Evolutionary conservation across 129 eudicot species (phyloP), one percentile per base, ranked within the genome.

Genomic region (Apium graveolens): DNA sequence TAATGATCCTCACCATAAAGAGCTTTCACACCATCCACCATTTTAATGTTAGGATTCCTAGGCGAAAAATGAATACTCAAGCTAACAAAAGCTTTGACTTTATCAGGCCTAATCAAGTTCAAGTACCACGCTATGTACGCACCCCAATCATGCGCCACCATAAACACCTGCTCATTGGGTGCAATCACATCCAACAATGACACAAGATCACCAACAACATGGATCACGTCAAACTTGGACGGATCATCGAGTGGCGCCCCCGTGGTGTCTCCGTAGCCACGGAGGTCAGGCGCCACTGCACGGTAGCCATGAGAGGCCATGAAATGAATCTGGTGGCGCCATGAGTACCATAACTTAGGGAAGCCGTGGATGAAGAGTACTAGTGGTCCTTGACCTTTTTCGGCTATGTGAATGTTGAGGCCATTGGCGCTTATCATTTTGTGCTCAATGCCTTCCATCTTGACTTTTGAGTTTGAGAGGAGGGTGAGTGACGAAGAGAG

Each of bases 371-470:
- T 1, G 48, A 70, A 70, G 2, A 70, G 46, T 0, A 38, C 48
- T 21, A 39, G 0, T 3, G 75, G 75, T 5, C 75, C 75, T 24
- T 70, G 46, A 3, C 75, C 75, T 10, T 70, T 70, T 38, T 38
- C 46, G 11, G 48, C 75, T 21, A 70, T 16, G 75, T 70, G 75
- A 9, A 70, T 70, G 49, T 38, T 70, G 27, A 38, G 49, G 46
- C 74, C 74, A 18, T 70, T 70, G 41, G 29, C 49, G 43, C 49
- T 38, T 24, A 70, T 39, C 27, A 39, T 70, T 20, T 39, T 70
- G 75, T 70, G 48, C 75, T 70, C 75, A 7, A 70, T 38, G 26
- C 75, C 75, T 24, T 70, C 75, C 75, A 70, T 91, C 72, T 77
- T 4, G 0, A 0, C 24, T 21, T 26, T 20, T 57, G 5, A 21